Base-by-base conservation (phyloP, 2,329 filamentous ascomycete species). In the Cladosporium halotolerans region DNA sequence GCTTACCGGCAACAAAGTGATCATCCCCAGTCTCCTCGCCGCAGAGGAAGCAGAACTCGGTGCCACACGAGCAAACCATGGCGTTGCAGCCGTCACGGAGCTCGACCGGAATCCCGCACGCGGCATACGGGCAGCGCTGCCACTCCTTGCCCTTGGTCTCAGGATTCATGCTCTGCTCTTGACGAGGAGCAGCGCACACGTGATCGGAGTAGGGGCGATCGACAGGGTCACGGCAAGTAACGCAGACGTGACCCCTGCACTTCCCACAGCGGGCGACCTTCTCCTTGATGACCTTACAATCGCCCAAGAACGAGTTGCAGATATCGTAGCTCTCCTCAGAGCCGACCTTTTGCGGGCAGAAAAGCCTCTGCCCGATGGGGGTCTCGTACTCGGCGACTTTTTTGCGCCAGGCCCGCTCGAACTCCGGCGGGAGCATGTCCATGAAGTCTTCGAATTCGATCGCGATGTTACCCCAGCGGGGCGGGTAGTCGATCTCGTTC, bases 31-130 rank as follows among this genome's bases (percentile, higher is more conserved):
- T 43, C 11, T 28, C 16, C 9, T 41, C 14, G 23, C 56, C 58
- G 34, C 58, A 60, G 31, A 57, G 19, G 40, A 53, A 58, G 48
- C 58, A 60, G 39, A 63, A 57, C 33, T 60, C 36, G 3, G 58
- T 56, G 3, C 52, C 43, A 18, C 62, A 61, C 11, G 45, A 41
- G 32, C 58, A 58, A 3, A 28, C 46, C 34, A 60, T 51, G 28
- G 53, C 49, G 31, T 60, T 60, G 45, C 58, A 60, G 4, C 53
- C 58, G 3, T 58, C 58, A 9, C 38, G 31, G 16, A 46, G 49
- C 6, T 23, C 18, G 13, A 55, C 49, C 9, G 42, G 33, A 7
- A 44, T 47, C 13, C 46, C 23, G 46, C 58, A 60, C 16, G 43
- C 16, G 18, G 38, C 39, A n/a, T 56, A 53, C 3, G 58, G 58